Percentiles rank a stretch among this genome's conserved stretches.
phyloP scores from a whole-genome alignment of 139 green algal species.

The Asterochloris sp. region DNA sequence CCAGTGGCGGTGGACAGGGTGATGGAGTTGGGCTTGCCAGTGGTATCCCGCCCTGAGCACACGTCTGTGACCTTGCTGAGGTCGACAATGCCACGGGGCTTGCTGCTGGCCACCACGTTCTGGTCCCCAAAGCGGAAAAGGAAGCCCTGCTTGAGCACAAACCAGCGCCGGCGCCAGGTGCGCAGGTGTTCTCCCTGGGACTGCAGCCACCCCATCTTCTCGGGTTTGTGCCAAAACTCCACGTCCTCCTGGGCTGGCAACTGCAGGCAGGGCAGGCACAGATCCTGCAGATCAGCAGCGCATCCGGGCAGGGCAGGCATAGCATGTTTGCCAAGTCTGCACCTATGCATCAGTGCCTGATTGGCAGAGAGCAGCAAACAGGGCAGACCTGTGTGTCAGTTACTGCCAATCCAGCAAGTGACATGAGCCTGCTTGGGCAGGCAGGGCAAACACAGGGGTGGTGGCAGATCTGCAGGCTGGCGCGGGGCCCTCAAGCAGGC shows the following conservation, averaged over 20 bases:
- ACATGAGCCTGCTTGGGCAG: too few relatives aligned
- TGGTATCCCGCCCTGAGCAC: conserved; percentile 42
- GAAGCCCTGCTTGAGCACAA: conserved; percentile 89
- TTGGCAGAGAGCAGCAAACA: background rate
- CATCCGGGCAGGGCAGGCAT: too few relatives aligned
- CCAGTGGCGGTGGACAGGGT: conserved; percentile 71
- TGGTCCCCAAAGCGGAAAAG: conserved; percentile 79
- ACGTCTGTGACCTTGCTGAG: conserved; percentile 78
- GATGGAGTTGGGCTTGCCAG: conserved; percentile 70
- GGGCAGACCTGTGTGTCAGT: background rate
- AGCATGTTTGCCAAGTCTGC: background rate
- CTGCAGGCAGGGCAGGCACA: conserved; percentile 26
- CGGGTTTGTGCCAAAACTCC: conserved; percentile 79
- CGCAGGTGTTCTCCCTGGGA: conserved; percentile 84
- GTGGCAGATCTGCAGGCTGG: too few relatives aligned
- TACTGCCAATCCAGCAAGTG: too few relatives aligned
- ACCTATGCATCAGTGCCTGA: background rate
- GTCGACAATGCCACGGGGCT: conserved; percentile 84
- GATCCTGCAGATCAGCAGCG: too few relatives aligned
- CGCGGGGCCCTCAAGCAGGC: too few relatives aligned
- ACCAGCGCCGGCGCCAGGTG: conserved; percentile 88
- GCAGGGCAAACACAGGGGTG: too few relatives aligned
- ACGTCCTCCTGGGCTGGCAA: conserved; percentile 77
- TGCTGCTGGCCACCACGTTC: conserved; percentile 56
- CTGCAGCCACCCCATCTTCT: conserved; percentile 88